Percentiles rank a stretch among this genome's conserved stretches.
Conservation (phyloP, 176 grass and related monocot genomes). For the Avena atlantica region DNA sequence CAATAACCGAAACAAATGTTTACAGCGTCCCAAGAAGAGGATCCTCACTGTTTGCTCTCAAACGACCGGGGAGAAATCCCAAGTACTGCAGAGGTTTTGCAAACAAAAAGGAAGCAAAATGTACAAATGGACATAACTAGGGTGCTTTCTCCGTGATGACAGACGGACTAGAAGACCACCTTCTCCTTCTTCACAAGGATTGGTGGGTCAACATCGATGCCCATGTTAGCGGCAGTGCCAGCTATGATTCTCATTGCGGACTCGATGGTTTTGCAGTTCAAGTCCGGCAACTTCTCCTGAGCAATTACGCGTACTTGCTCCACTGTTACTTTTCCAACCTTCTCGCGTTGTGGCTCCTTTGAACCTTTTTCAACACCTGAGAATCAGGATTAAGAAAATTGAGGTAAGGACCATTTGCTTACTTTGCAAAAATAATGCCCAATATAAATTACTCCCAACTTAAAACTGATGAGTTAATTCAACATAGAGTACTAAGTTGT, state of each 20-base stretch:
- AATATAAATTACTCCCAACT: not conserved
- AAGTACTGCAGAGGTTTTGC: not conserved
- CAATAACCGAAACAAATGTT: not conserved
- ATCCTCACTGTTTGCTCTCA: not conserved
- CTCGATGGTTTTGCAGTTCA: slow-evolving; percentile 90
- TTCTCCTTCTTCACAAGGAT: slow-evolving; percentile 80
- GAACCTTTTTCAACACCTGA: slow-evolving; percentile 81
- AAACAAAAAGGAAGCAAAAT: slow-evolving; percentile 48
- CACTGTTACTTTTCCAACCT: slow-evolving; percentile 82
- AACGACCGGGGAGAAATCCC: slow-evolving; percentile 12
- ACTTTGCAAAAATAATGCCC: not conserved
- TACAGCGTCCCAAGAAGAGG: not conserved
- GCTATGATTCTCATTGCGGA: slow-evolving; percentile 93
- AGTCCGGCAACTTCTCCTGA: slow-evolving; percentile 83
- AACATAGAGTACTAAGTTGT: not conserved
- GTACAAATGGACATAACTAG: slow-evolving; percentile 41
- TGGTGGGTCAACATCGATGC: slow-evolving; percentile 79
- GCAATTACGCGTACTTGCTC: slow-evolving; percentile 85
- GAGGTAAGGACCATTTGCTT: slow-evolving; percentile 1
- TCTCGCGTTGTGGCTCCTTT: slow-evolving; percentile 67
- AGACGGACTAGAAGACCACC: slow-evolving; percentile 57
- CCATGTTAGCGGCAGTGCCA: slow-evolving; percentile 96
- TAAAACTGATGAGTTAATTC: not conserved
- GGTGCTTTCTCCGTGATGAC: not conserved
- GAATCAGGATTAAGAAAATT: slow-evolving; percentile 44